Conservation (phyloP, 805 yeast species). For the Candida ponderosae region DNA sequence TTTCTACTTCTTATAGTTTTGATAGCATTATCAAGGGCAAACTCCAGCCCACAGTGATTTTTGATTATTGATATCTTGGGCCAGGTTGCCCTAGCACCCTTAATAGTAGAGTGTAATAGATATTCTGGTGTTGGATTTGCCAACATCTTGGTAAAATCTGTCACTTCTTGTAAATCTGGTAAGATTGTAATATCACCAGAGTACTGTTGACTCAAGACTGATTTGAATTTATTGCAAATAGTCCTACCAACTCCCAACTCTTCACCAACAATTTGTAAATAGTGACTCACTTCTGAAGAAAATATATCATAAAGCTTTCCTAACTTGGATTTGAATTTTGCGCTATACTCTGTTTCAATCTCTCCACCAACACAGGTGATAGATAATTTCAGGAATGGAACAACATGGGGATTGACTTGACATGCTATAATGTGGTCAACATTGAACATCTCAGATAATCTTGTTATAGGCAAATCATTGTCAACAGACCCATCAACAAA, state of each 20-base stretch:
- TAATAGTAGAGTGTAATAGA: constrained; percentile 54
- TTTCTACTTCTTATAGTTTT: constrained; percentile 55
- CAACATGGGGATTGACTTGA: constrained; percentile 95
- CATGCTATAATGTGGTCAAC: constrained; percentile 97
- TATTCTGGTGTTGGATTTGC: constrained; percentile 79
- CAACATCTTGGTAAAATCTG: constrained; percentile 56
- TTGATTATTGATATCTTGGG: constrained; percentile 78
- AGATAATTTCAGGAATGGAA: constrained; percentile 70
- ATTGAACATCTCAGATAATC: constrained; percentile 93
- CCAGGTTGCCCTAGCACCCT: constrained; percentile 94
- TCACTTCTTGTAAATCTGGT: constrained; percentile 55
- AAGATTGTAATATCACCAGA: constrained; percentile 91
- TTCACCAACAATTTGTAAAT: constrained; percentile 64
- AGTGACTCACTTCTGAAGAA: constrained; percentile 70
- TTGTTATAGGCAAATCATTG: constrained; percentile 83
- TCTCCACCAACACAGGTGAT: constrained; percentile 65
- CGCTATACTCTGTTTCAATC: constrained; percentile 51
- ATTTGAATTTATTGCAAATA: constrained; percentile 60
- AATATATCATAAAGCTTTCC: constrained; percentile 50
- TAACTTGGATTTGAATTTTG: constrained; percentile 43
- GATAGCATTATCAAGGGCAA: constrained; percentile 77
- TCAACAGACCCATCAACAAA: constrained; percentile 97
- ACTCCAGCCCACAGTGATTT: constrained; percentile 87
- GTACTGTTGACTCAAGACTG: constrained; percentile 78
- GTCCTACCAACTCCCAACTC: constrained; percentile 66